phyloP scores from a whole-genome alignment of 2,329 filamentous ascomycete species.

The Claviceps sp. region DNA sequence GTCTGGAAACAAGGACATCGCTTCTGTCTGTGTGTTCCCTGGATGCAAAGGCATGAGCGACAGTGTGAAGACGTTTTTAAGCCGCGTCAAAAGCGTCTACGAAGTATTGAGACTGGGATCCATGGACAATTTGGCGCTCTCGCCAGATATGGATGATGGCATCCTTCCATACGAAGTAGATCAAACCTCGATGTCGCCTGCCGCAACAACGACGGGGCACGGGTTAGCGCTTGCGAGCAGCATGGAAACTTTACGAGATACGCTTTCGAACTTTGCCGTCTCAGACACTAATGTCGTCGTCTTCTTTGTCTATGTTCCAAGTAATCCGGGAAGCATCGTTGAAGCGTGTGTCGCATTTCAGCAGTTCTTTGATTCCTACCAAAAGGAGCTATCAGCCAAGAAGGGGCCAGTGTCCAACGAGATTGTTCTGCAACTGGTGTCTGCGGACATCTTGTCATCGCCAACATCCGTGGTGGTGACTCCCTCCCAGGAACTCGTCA shows the following conservation, averaged over 20 bases:
- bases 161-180: conserved; percentile 38
- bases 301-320: conserved; percentile 61
- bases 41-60: conserved; percentile 48
- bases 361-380: conserved; percentile 49
- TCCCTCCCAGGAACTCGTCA: conserved; percentile 43
- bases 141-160: conserved; percentile 26
- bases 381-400: conserved; percentile 28
- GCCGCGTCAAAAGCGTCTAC: conserved; percentile 56
- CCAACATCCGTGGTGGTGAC: conserved; percentile 49
- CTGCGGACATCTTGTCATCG: conserved; percentile 53
- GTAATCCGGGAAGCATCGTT: conserved; percentile 45
- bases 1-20: conserved; percentile 57
- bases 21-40: conserved; percentile 58
- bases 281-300: conserved; percentile 54
- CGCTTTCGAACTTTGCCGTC: conserved; percentile 27
- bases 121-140: conserved; percentile 39
- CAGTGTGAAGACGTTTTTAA: conserved; percentile 49
- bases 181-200: conserved; percentile 27
- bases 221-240: conserved; percentile 34
- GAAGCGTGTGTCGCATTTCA: conserved; percentile 65
- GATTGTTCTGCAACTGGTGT: conserved; percentile 64
- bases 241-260: conserved; percentile 33
- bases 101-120: conserved; percentile 60
- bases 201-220: conserved; percentile 26
- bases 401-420: conserved; percentile 40